Evolutionary conservation across 1,139 yeast genomes (phyloP).

Genomic region (Geotrichum siamense): DNA sequence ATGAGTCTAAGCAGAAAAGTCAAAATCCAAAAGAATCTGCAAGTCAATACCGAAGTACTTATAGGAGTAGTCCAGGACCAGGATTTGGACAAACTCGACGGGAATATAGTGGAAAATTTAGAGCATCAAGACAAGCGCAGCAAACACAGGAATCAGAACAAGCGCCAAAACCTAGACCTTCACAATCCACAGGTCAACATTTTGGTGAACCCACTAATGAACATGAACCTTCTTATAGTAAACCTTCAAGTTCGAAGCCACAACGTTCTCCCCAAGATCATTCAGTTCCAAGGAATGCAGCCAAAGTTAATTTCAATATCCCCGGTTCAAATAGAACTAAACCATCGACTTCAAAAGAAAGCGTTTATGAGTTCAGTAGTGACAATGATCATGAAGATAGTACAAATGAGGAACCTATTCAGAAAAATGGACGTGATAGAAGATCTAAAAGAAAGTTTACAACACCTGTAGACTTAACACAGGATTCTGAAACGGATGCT

Average conservation of each 20-base stretch:
- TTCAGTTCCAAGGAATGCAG: constrained; percentile 1
- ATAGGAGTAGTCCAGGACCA: not conserved
- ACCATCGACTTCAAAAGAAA: not conserved
- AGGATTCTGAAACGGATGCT: constrained; percentile 2
- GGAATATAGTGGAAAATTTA: no score
- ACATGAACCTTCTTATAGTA: not conserved
- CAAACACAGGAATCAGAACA: not conserved
- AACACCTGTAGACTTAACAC: not conserved
- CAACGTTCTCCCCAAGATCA: not conserved
- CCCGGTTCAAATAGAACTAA: not conserved
- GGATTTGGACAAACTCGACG: no score
- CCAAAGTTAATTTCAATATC: constrained; percentile 9
- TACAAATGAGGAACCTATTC: not conserved
- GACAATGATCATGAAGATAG: not conserved
- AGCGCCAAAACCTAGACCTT: not conserved
- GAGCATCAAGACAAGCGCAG: no score
- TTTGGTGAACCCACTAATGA: not conserved
- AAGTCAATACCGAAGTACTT: not conserved
- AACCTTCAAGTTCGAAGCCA: not conserved
- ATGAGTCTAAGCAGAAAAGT: not conserved
- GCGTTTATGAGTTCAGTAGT: not conserved
- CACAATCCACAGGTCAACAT: not conserved
- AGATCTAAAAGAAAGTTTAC: no score
- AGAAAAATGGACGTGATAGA: constrained; percentile 1
- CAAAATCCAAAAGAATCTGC: not conserved